phyloP scores from a whole-genome alignment of 441 rosid genomes.

The Populus trichocarpa region DNA sequence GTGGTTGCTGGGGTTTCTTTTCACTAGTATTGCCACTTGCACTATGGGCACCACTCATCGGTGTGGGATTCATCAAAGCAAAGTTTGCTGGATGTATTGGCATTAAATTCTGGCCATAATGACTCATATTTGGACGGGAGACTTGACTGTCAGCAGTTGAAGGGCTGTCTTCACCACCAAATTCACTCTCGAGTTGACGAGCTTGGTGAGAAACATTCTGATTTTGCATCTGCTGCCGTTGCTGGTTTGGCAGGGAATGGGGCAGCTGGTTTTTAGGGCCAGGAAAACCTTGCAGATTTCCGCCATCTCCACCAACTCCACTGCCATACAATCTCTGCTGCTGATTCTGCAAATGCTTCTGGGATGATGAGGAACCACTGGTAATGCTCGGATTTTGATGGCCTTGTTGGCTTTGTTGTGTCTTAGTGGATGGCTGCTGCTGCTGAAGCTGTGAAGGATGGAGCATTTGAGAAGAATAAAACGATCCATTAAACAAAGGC shows the following conservation, averaged over 20 bases:
- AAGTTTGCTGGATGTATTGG: constrained; percentile 62
- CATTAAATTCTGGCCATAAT: constrained; percentile 67
- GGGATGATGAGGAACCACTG: constrained; percentile 68
- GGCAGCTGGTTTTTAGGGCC: constrained; percentile 49
- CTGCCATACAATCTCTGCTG: constrained; percentile 54
- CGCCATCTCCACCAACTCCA: constrained; percentile 31
- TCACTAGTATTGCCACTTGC: constrained; percentile 47
- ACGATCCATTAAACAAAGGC: constrained; percentile 78
- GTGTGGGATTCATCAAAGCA: constrained; percentile 55
- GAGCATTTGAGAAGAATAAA: constrained; percentile 88
- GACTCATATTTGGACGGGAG: constrained; percentile 48
- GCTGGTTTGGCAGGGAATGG: constrained; percentile 58
- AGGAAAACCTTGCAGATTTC: constrained; percentile 60
- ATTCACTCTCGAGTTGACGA: constrained; percentile 55
- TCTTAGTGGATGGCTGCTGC: constrained; percentile 37
- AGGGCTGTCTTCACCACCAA: constrained; percentile 75
- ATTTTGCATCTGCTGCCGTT: constrained; percentile 65
- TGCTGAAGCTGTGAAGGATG: constrained; percentile 81
- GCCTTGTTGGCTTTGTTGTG: constrained; percentile 57
- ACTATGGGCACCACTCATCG: constrained; percentile 42
- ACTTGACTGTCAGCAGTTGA: constrained; percentile 75
- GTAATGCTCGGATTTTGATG: constrained; percentile 73
- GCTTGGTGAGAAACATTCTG: constrained; percentile 58
- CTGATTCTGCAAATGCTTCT: constrained; percentile 78
- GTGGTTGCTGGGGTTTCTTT: constrained; percentile 55